Evolutionary conservation across 2,329 filamentous ascomycete species (phyloP), one percentile per base, ranked within the genome.

Genomic region (Aspergillus uvarum): DNA sequence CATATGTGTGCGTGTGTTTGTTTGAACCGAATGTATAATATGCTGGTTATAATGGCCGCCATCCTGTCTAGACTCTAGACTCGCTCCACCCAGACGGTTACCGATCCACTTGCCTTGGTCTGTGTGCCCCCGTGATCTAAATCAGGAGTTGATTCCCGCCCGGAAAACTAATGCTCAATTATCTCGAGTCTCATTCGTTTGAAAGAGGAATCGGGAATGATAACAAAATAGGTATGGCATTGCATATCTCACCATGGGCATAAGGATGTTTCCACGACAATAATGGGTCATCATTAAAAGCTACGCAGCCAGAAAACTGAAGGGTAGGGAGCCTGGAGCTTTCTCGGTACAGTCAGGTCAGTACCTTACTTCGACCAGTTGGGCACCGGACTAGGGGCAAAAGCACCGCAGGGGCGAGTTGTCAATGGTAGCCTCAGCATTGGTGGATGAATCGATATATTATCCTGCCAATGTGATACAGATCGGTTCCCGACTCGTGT

Each of bases 371-470:
- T 29, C 16, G 38, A 19, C 38, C 31, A 12, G 42, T 55, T 48
- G 53, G 53, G 42, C 53, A 55, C 31, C 53, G 31, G 53, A 48
- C 53, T 48, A 47, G 53, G 26, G n/a, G 29, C 21, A 29, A 12
- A 19, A 11, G 52, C 22, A 35, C 38, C n/a, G 16, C 19, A 47
- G 47, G 42, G 53, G 26, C 6, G 3, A 32, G 32, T 55, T 55
- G 44, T n/a, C 42, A 55, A 55, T 55, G 53, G n/a, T 21, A 24
- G 44, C 26, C 10, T 22, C 26, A 8, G 22, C n/a, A 55, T 55
- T 55, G 53, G 53, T 48, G 53, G 26, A 44, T 6, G 6, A 1
- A 44, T n/a, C 38, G 38, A 44, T 44, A 44, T 19, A 44, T 44
- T 19, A 44, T 19, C 7, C 16, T 16, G 16, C 38, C 14, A 19